Evolutionary conservation across 2,329 filamentous ascomycete species (phyloP).

Genomic region (Aulographum hederae): DNA sequence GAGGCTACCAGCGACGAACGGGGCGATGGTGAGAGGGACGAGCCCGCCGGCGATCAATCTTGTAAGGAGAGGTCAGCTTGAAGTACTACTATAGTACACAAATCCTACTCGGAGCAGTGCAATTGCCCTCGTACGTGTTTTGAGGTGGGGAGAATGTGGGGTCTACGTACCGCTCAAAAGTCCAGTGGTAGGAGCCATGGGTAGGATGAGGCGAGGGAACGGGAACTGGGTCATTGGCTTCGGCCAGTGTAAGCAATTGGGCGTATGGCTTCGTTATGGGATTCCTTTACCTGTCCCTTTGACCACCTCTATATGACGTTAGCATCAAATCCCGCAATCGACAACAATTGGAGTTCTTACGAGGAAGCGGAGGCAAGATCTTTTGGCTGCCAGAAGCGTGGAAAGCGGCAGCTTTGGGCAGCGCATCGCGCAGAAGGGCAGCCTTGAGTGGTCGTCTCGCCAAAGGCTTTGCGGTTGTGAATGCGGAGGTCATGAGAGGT

Average conservation of each 20-base stretch:
- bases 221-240: conserved; percentile 73
- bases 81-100: conserved; percentile 3
- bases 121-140: conserved; percentile 1
- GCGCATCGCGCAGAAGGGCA: conserved; percentile 21
- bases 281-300: too few species aligned
- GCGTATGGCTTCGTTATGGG: too few species aligned
- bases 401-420: conserved; percentile 54
- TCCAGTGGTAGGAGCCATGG: conserved; percentile 98
- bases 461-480: conserved; percentile 14
- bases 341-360: conserved; percentile 44
- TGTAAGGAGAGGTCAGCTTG: conserved; percentile 3
- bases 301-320: too few species aligned
- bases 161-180: conserved; percentile 59
- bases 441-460: conserved; percentile 17
- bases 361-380: conserved; percentile 70
- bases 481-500: conserved; percentile 15
- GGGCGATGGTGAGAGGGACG: conserved; percentile 71
- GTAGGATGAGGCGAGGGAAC: conserved; percentile 54
- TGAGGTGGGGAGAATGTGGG: neutral
- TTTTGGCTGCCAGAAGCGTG: conserved; percentile 61
- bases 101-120: conserved; percentile 2
- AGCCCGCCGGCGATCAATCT: conserved; percentile 64
- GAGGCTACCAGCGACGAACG: conserved; percentile 79
- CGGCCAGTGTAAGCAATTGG: conserved; percentile 7
- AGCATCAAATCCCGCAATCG: too few species aligned